phyloP scores from a whole-genome alignment of 179 eudicot genomes.

The Heliamphora pulchella region DNA sequence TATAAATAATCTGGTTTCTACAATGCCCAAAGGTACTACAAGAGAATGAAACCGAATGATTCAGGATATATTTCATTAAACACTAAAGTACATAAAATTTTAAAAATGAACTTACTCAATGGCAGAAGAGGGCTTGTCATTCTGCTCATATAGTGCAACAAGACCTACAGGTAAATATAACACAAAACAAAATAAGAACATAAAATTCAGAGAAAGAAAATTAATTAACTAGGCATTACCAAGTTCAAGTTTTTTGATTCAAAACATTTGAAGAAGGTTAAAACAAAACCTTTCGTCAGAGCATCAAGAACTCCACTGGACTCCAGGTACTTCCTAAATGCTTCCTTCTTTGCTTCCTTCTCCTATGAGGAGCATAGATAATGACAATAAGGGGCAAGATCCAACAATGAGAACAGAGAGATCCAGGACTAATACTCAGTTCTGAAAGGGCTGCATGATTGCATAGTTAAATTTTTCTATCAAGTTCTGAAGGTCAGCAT shows the following conservation, averaged over 20 bases:
- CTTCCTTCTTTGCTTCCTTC: constrained; percentile 93
- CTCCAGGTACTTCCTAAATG: constrained; percentile 82
- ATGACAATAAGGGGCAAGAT: not conserved
- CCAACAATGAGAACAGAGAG: not conserved
- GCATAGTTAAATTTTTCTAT: no score
- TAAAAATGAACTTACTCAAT: constrained; percentile 55
- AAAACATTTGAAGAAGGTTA: not conserved
- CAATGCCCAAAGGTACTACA: not conserved
- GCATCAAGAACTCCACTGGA: constrained; percentile 85
- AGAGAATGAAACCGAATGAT: not conserved
- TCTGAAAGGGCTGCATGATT: not conserved
- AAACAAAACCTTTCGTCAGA: constrained; percentile 63
- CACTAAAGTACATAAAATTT: not conserved
- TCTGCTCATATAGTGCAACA: constrained; percentile 87
- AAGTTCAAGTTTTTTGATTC: not conserved
- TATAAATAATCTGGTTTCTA: not conserved
- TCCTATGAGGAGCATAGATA: constrained; percentile 42
- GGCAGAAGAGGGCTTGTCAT: constrained; percentile 75
- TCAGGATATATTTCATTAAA: not conserved
- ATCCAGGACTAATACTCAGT: not conserved
- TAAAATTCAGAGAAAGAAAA: not conserved
- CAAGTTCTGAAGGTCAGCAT: no score
- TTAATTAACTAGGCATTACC: not conserved
- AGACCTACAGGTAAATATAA: constrained; percentile 43
- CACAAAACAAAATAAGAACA: not conserved